Conservation (phyloP, 2,329 filamentous ascomycete species). For the Cladophialophora bantiana region DNA sequence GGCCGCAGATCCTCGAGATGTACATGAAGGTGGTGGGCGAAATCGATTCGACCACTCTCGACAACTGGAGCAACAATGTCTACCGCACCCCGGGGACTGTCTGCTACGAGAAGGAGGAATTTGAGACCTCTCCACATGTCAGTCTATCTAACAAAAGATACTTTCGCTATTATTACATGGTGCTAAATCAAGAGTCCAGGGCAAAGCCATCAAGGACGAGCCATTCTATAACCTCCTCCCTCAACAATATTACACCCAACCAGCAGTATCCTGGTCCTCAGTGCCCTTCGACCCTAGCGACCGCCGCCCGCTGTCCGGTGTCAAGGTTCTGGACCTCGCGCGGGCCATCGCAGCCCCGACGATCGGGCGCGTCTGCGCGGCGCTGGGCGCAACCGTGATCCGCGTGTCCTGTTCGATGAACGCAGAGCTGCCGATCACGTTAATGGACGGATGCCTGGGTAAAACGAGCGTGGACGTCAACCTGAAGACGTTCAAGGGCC, state of each 20-base stretch:
- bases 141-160: too few relatives aligned
- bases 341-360: constrained; percentile 77
- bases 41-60: constrained; percentile 19
- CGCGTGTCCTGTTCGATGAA: constrained; percentile 72
- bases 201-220: constrained; percentile 10
- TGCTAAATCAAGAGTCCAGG: not conserved
- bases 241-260: constrained; percentile 5
- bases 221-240: constrained; percentile 9
- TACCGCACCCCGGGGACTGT: constrained; percentile 28
- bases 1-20: constrained; percentile 23
- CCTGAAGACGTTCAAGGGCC: too few relatives aligned
- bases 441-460: constrained; percentile 43
- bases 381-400: constrained; percentile 75
- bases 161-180: too few relatives aligned
- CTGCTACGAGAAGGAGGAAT: constrained; percentile 26
- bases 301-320: constrained; percentile 57
- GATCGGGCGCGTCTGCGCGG: constrained; percentile 73
- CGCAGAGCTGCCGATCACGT: constrained; percentile 75
- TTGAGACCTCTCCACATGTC: constrained; percentile 14
- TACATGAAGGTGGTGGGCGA: constrained; percentile 17
- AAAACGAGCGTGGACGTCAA: too few relatives aligned
- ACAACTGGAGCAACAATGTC: constrained; percentile 28
- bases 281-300: constrained; percentile 8
- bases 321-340: constrained; percentile 77
- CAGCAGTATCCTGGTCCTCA: not conserved